Base-by-base conservation (phyloP, 371 early-diverging fungal genomes). In the Cokeromyces recurvatus region DNA sequence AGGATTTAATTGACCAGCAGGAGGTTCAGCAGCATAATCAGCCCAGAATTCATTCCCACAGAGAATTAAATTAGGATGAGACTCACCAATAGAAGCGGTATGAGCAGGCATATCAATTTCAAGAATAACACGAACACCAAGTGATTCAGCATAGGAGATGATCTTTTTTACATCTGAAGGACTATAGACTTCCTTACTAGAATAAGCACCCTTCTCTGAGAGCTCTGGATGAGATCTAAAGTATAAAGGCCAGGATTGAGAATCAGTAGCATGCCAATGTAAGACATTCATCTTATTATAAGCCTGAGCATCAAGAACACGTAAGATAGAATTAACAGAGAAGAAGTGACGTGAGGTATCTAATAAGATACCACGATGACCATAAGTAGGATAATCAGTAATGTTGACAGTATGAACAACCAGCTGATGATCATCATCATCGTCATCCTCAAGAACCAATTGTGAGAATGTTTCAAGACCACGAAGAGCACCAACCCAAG, bases 21-120 rank as follows among this genome's bases (percentile, higher is more conserved):
- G 80, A 46, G 91, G 87, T 63, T 84, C 74, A 29, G 85, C 76
- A 38, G 86, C 78, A 47, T 62, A 69, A 17, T 57, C 38, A 3
- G 64, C 62, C 81, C 81, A 81, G 41, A 62, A 71, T 27, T 72
- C 53, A 36, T 71, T 53, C 3, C 48, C 40, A 43, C 81, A 78
- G 12, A 71, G 57, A 32, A 80, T 58, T 11, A 58, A 54, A 45
- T 76, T 66, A 29, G 78, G 71, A 44, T 80, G 71, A n/a, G 69
- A 59, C 17, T 55, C 46, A 7, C 31, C 55, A 45, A 68, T 60
- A 39, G 73, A 47, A 34, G 63, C 74, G 42, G 86, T 82, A 68
- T 91, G 91, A 0, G 87, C 91, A 24, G 91, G 90, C 65, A 88
- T 79, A 36, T 89, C 90, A 19, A 89, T 73, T 60, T 91, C 91